Evolutionary conservation across 176 grass and related monocot genomes (phyloP).

Genomic region (Avena atlantica): DNA sequence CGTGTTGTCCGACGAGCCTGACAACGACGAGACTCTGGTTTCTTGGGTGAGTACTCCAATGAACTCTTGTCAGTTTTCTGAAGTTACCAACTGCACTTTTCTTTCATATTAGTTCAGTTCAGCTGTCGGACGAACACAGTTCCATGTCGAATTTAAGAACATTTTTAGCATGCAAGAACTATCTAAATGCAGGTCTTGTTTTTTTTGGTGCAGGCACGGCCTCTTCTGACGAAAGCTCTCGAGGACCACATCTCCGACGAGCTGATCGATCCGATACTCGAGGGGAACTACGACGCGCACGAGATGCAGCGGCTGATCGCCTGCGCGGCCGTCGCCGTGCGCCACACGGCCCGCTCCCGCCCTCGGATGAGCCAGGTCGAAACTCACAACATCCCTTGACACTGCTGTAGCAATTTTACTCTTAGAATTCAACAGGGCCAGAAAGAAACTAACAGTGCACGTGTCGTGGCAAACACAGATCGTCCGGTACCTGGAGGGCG

Average conservation of each 20-base stretch:
- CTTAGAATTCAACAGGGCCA: too few species aligned
- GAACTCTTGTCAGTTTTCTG: neutral
- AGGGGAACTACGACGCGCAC: conserved; percentile 45
- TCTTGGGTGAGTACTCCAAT: conserved; percentile 41
- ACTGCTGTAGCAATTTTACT: neutral
- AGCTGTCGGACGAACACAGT: too few species aligned
- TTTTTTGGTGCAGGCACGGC: conserved; percentile 52
- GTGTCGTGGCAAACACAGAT: conserved; percentile 45
- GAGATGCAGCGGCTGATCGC: conserved; percentile 72
- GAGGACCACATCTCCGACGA: conserved; percentile 38
- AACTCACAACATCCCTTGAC: neutral
- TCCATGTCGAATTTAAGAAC: neutral
- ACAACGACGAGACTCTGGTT: conserved; percentile 52
- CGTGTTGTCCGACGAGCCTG: conserved; percentile 38
- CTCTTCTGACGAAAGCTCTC: conserved; percentile 55
- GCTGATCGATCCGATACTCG: conserved; percentile 59
- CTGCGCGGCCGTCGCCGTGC: conserved; percentile 72
- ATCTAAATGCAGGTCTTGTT: neutral
- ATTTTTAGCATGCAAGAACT: neutral
- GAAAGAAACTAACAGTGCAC: neutral
- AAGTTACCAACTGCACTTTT: neutral
- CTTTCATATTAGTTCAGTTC: too few species aligned
- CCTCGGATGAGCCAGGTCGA: conserved; percentile 80
- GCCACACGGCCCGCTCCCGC: conserved; percentile 58
- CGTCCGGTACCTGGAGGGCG: conserved; percentile 78